Evolutionary conservation across 2,329 filamentous ascomycete genomes (phyloP), one percentile per base, ranked within the genome.

Genomic region (Emergomyces orientalis): DNA sequence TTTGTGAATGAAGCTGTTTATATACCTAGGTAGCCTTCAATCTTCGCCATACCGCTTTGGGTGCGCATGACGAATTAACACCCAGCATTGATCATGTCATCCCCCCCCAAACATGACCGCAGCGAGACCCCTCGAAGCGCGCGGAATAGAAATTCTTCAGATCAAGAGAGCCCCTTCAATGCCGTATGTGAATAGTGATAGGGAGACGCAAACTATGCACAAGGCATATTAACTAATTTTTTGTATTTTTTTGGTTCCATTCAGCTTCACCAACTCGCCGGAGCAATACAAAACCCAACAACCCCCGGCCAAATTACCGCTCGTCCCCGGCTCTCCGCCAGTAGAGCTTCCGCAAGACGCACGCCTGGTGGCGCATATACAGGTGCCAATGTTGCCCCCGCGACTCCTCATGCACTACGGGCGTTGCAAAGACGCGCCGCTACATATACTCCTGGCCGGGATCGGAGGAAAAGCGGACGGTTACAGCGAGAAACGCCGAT

Each of bases 341-440:
- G 72, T 59, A 69, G 73, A 25, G 73, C 72, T 34, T 71, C 67
- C 45, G 71, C 68, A 64, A 71, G 74, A 64, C 70, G 67, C 51
- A 77, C 74, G 39, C 74, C 75, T 32, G 70, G 74, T 30, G 60
- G 62, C 61, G 34, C 58, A 45, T 37, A 58, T 63, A 30, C 54
- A 45, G 69, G 68, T 27, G 67, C 70, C 61, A 69, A 65, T 41
- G 65, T 61, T 55, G 78, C 77, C 19, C 82, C 82, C 9, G 79
- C 81, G 5, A 84, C 82, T 19, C 82, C 82, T 0, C 80, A 84
- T 75, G 81, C 80, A 32, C 77, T 84, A 62, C 77, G 80, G 51
- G 82, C 82, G 11, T 74, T 83, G 34, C 79, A 83, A 70, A 79
- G 82, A 67, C 80, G 82, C 67, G 80, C 80, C 14, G 79, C 78